Base-by-base conservation (phyloP, 371 early-diverging fungal genomes). In the Rhizopus delemar region DNA sequence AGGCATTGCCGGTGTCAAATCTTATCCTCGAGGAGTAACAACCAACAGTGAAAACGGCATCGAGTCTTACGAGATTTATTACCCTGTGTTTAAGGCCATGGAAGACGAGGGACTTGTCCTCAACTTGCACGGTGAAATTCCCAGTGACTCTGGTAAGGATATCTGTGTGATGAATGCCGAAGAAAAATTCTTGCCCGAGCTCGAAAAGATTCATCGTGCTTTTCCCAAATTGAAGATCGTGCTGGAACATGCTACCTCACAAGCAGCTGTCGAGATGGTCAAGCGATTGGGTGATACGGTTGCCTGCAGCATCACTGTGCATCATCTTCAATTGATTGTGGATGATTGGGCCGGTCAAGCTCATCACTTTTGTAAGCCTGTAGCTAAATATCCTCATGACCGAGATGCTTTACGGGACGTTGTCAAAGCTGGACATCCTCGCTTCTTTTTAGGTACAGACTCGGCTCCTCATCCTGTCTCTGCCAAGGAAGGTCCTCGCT, bases 281-380 rank as follows among this genome's bases (percentile, higher is more conserved):
- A 93, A 95, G 75, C 83, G 90, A 5, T 75, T 95, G 38, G 96
- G 96, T 29, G 86, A 87, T 39, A 96, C 93, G 8, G 94, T 98
- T 8, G 98, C 86, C 0, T 94, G 95, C 73, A 91, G 90, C 34
- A 95, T 98, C 70, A 98, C 98, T 4, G 90, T 94, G 0, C 98
- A 98, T 75, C 97, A 98, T 66, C 73, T 98, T 60, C 80, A 88
- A 52, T 74, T 98, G 9, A 83, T 90, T 36, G 92, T 96, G 3
- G 97, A 98, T 70, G 97, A 97, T 76, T 97, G 97, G 97, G 96
- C 96, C 22, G 95, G 95, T 11, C 86, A 93, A 62, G 88, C 91
- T 56, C 97, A 97, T 71, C 88, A 94, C 74, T 98, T 92, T 71
- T 98, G 98, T 84, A 98, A 98, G 74, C 98, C 98, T 32, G 97